phyloP scores from a whole-genome alignment of 257 asterid species.

The Penstemon barbatus region DNA sequence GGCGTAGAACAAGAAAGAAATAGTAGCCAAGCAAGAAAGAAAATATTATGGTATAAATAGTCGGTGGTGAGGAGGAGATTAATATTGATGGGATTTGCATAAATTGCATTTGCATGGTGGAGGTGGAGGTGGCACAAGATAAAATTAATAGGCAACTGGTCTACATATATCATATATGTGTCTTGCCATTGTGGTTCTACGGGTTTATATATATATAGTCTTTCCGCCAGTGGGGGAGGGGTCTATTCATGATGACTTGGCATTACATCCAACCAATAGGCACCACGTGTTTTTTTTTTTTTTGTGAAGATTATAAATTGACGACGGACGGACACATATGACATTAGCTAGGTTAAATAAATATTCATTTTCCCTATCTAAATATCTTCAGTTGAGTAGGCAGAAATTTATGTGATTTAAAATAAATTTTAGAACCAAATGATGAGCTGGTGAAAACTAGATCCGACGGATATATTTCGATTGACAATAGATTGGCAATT shows the following conservation, averaged over 20 bases:
- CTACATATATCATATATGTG: background rate
- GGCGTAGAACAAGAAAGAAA: conserved; percentile 13
- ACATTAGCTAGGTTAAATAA: background rate
- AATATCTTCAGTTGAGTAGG: conserved; percentile 31
- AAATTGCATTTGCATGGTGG: conserved; percentile 38
- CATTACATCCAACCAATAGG: conserved; percentile 24
- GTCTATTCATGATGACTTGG: conserved; percentile 22
- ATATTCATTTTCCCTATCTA: conserved; percentile 9
- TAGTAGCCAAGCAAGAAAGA: background rate
- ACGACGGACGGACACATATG: background rate
- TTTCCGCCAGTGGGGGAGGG: background rate
- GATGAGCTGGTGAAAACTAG: too few relatives aligned
- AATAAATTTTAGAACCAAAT: background rate
- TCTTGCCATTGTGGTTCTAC: background rate
- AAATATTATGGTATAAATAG: background rate
- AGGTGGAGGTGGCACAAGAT: conserved; percentile 39
- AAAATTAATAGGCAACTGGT: conserved; percentile 8
- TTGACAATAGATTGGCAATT: too few relatives aligned
- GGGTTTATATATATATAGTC: conserved; percentile 17
- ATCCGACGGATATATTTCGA: too few relatives aligned
- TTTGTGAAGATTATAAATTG: conserved; percentile 29
- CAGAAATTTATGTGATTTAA: background rate
- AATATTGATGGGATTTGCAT: background rate
- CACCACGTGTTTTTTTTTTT: conserved; percentile 42
- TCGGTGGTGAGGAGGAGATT: background rate